These are phyloP conservation scores for Clathrus columnatus DNA, from an alignment of 768 basidiomycete species.

Conservation along the genomic window DNA sequence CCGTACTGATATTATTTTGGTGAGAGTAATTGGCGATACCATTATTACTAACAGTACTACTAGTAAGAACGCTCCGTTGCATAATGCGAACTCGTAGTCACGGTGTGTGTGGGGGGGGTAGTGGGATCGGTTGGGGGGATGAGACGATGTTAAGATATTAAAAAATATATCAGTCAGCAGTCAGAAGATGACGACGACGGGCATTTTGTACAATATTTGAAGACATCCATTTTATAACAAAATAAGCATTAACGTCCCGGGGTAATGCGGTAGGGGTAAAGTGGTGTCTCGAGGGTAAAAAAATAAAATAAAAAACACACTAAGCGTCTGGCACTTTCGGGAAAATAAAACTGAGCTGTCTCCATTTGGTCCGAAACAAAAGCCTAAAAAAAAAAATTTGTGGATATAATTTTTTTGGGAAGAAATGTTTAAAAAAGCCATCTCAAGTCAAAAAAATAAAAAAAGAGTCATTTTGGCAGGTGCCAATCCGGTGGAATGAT, in stretches of 20 bases:
- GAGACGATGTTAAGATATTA: neutral
- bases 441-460: neutral
- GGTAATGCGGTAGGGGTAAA: slow-evolving; percentile 1
- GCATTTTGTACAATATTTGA: neutral
- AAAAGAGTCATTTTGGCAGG: no score
- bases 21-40: neutral
- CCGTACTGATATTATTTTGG: no score
- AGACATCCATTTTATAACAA: neutral
- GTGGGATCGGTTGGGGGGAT: slow-evolving; percentile 35
- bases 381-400: neutral
- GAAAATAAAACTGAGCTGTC: neutral
- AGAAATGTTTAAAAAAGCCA: neutral
- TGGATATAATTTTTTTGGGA: neutral
- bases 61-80: no score
- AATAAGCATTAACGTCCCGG: neutral
- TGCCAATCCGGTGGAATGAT: neutral
- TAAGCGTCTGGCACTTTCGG: neutral
- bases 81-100: no score
- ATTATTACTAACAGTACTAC: no score
- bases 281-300: neutral
- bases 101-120: slow-evolving; percentile 50
- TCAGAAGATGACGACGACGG: neutral
- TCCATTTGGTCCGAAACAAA: slow-evolving; percentile 8
- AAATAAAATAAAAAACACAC: neutral
- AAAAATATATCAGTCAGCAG: neutral